Conservation (phyloP, 1,284 basidiomycete species). For the Fomitopsis pinicola region DNA sequence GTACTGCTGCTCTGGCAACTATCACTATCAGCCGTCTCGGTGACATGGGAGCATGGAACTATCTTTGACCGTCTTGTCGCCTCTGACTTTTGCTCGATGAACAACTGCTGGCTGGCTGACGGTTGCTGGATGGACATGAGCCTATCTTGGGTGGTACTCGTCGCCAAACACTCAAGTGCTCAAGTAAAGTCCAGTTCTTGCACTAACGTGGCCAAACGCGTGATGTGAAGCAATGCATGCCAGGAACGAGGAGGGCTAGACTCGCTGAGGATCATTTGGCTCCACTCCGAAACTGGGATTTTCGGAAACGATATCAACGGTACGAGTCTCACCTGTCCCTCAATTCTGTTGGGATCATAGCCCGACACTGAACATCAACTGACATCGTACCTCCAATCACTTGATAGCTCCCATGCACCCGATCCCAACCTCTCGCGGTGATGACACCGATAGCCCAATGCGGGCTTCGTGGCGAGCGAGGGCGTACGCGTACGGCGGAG, state of each 20-base stretch:
- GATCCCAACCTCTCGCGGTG: not conserved
- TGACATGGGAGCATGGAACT: not conserved
- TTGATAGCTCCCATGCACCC: conserved; percentile 3
- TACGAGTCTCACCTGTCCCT: not conserved
- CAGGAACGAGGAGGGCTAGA: not conserved
- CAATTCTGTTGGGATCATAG: not conserved
- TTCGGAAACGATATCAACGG: not conserved
- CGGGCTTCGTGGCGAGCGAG: not conserved
- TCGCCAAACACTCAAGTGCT: not conserved
- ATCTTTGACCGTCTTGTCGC: not conserved
- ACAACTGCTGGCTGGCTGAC: not conserved
- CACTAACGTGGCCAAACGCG: not conserved
- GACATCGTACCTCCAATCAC: conserved; percentile 6
- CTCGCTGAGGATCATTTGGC: not conserved
- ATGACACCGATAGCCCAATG: not conserved
- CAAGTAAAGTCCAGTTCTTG: not conserved
- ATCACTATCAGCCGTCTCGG: not conserved
- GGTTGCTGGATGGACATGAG: not conserved
- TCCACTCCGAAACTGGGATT: not conserved
- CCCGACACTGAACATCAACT: conserved; percentile 6
- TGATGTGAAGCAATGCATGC: not conserved
- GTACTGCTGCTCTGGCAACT: not conserved
- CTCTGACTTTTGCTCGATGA: not conserved
- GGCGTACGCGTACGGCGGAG: not conserved
- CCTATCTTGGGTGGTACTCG: not conserved